These are phyloP conservation scores for Purshia tridentata DNA, from an alignment of 306 rosid genomes.

Conservation along the genomic window DNA sequence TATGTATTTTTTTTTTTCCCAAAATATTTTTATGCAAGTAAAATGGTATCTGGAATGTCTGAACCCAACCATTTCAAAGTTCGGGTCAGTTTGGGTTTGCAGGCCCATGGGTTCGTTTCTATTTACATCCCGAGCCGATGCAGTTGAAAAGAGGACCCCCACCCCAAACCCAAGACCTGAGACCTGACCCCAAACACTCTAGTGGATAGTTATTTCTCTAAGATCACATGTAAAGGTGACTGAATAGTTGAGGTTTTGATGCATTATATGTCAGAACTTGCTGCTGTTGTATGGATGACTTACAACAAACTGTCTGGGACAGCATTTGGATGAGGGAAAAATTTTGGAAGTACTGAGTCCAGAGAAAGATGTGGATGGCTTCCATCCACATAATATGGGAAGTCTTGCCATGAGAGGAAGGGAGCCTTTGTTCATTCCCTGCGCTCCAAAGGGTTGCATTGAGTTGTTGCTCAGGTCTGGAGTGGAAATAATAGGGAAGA, in stretches of 20 bases:
- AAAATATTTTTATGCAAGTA: not conserved
- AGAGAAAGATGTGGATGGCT: slow-evolving; percentile 92
- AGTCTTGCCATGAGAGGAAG: slow-evolving; percentile 81
- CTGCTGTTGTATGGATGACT: slow-evolving; percentile 42
- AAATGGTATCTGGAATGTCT: not conserved
- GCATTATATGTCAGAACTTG: slow-evolving; percentile 34
- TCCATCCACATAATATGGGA: slow-evolving; percentile 83
- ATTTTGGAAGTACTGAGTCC: slow-evolving; percentile 54
- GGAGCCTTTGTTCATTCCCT: slow-evolving; percentile 86
- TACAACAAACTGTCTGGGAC: slow-evolving; percentile 47
- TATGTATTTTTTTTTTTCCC: too few relatives aligned
- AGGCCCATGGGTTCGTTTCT: not conserved
- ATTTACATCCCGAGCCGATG: not conserved
- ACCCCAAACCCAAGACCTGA: not conserved
- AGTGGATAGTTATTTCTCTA: slow-evolving; percentile 7
- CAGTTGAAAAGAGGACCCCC: not conserved
- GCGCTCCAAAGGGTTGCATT: slow-evolving; percentile 89
- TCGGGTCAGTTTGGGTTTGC: not conserved
- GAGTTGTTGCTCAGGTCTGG: slow-evolving; percentile 88
- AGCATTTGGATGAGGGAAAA: slow-evolving; percentile 79
- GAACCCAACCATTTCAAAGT: not conserved
- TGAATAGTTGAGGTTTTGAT: slow-evolving; percentile 33
- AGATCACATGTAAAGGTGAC: slow-evolving; percentile 19
- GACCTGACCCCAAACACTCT: slow-evolving; percentile 3
- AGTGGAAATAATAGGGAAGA: slow-evolving; percentile 70